Conservation (phyloP, 805 yeast genomes). For the Suhomyces kilbournensis region DNA sequence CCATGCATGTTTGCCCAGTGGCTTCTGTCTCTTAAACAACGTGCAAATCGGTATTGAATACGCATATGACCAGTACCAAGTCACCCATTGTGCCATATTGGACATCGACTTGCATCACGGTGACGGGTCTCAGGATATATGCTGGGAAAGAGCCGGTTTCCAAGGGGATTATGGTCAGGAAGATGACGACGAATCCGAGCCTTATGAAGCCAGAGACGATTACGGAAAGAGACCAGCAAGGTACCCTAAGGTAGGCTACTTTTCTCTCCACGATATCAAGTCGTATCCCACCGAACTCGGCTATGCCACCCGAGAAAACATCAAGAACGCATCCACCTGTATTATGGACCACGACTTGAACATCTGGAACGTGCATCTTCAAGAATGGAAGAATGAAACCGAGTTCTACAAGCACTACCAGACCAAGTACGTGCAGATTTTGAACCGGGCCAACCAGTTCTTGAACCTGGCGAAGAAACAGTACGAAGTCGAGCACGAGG, state of each 20-base stretch:
- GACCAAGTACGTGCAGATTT: constrained; percentile 55
- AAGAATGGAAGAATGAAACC: constrained; percentile 58
- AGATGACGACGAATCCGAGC: constrained; percentile 41
- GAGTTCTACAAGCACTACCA: constrained; percentile 65
- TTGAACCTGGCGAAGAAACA: constrained; percentile 47
- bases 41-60: constrained; percentile 80
- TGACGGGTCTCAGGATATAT: constrained; percentile 83
- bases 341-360: constrained; percentile 72
- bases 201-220: constrained; percentile 40
- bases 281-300: constrained; percentile 84
- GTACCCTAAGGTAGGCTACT: constrained; percentile 71
- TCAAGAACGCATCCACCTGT: constrained; percentile 77
- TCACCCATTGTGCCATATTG: constrained; percentile 77
- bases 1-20: constrained; percentile 79
- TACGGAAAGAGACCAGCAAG: constrained; percentile 44
- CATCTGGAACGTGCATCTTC: constrained; percentile 81
- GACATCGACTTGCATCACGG: constrained; percentile 89
- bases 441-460: constrained; percentile 66
- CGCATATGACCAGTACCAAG: constrained; percentile 57
- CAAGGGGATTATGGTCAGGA: constrained; percentile 45
- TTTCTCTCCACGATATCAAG: constrained; percentile 80
- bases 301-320: constrained; percentile 66
- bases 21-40: constrained; percentile 78
- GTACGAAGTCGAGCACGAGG: constrained; percentile 35
- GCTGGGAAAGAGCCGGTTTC: constrained; percentile 75